phyloP scores from a whole-genome alignment of 2,329 filamentous ascomycete species.

The Juglanconis juglandina region DNA sequence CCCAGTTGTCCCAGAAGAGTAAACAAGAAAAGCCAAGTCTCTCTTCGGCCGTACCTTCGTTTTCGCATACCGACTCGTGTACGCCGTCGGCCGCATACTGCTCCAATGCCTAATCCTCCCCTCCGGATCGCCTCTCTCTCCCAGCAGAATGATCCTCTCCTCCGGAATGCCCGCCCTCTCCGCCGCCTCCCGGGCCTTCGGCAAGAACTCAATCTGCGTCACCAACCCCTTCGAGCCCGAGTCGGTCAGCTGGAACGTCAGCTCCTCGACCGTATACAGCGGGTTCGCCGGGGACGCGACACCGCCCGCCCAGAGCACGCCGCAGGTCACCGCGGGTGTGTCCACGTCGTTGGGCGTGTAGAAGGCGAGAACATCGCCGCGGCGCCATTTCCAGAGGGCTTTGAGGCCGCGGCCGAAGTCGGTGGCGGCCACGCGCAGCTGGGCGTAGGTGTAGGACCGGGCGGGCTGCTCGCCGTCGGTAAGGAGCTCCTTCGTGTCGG shows the following conservation, averaged over 20 bases:
- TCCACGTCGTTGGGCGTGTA: conserved; percentile 87
- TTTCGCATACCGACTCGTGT: conserved; percentile 51
- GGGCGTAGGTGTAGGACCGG: conserved; percentile 65
- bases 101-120: conserved; percentile 68
- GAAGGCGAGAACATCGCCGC: conserved; percentile 77
- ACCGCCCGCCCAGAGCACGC: conserved; percentile 78
- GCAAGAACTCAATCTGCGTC: conserved; percentile 67
- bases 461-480: conserved; percentile 66
- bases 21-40: conserved; percentile 81
- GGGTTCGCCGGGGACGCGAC: conserved; percentile 84
- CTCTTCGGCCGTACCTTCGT: conserved; percentile 63
- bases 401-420: conserved; percentile 80
- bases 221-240: conserved; percentile 70
- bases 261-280: conserved; percentile 77
- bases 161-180: conserved; percentile 65
- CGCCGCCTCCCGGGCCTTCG: conserved; percentile 65
- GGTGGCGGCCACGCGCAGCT: conserved; percentile 62
- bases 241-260: conserved; percentile 80
- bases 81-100: conserved; percentile 62
- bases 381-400: conserved; percentile 71
- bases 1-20: conserved; percentile 86
- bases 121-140: conserved; percentile 60
- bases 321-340: conserved; percentile 72
- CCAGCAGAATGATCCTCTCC: conserved; percentile 72
- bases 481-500: conserved; percentile 77